Evolutionary conservation across 2,329 filamentous ascomycete species (phyloP), one percentile per base, ranked within the genome.

Genomic region (Nannizziopsis arthrosporioides): DNA sequence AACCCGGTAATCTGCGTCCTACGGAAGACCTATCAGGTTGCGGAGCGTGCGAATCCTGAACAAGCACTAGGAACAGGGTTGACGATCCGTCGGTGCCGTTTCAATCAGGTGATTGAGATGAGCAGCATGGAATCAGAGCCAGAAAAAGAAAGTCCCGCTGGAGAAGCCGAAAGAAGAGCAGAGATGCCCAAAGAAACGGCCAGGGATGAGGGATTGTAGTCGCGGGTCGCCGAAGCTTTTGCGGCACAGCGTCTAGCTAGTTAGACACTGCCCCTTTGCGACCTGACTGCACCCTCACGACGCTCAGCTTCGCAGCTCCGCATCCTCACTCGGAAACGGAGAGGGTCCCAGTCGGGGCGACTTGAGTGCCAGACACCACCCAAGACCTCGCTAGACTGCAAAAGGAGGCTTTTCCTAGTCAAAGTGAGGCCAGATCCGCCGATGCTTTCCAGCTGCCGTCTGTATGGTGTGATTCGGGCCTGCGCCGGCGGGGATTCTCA

Each of bases 51-150:
- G 12, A 12, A 30, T 42, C 9, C 36, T 18, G 38, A 5, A 15
- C 10, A 15, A 35, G 38, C 37, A 42, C 10, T 10, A 41, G 18
- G 34, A 32, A 10, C n/a, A 3, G 15, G 34, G 27, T 11, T 30
- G 38, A 42, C 19, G 45, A 48, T 48, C 45, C 11, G 11, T 32
- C 39, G 45, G 45, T 30, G 39, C 30, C 38, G 10, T 27, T 36
- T 42, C 31, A 48, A 31, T 48, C 39, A 48, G 31, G 45, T 48
- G 45, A 48, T 43, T 42, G 15, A 5, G 45, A 47, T 19, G 6
- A 11, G n/a, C 38, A 36, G 6, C 43, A 31, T 38, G 12, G 12
- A 14, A 35, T 32, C 34, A 27, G n/a, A 19, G 18, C 9, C 8
- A n/a, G 17, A 30, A 36, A 19, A n/a, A n/a, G n/a, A n/a, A 5